phyloP scores from a whole-genome alignment of 139 green algal species.

The Microglena sp. region DNA sequence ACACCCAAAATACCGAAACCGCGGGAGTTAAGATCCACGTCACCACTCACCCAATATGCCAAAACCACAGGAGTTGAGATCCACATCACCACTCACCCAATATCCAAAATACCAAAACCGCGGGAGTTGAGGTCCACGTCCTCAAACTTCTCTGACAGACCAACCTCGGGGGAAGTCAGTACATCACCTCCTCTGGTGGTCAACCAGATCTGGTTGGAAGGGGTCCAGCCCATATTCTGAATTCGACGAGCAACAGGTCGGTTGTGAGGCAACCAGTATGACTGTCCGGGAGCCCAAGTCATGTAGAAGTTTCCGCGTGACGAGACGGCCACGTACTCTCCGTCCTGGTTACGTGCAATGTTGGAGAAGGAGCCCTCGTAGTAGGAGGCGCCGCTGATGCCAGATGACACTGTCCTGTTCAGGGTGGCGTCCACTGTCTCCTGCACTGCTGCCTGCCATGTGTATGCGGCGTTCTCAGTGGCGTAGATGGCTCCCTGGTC shows the following conservation, averaged over 20 bases:
- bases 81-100: slow-evolving; percentile 63
- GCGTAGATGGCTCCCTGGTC: slow-evolving; percentile 97
- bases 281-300: slow-evolving; percentile 89
- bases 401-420: slow-evolving; percentile 84
- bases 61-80: no score
- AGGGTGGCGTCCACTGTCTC: slow-evolving; percentile 98
- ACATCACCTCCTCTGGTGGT: slow-evolving; percentile 86
- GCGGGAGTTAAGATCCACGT: slow-evolving; percentile 74
- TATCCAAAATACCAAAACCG: slow-evolving; percentile 95
- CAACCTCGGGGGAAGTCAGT: slow-evolving; percentile 36
- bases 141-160: slow-evolving; percentile 61
- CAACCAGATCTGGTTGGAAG: slow-evolving; percentile 76
- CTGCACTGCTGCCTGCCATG: slow-evolving; percentile 93
- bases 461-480: slow-evolving; percentile 86
- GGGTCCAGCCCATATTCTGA: slow-evolving; percentile 86
- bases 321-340: slow-evolving; percentile 89
- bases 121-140: slow-evolving; percentile 70
- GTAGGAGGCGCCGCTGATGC: slow-evolving; percentile 92
- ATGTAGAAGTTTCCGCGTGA: slow-evolving; percentile 99
- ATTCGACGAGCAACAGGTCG: slow-evolving; percentile 74
- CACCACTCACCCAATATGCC: no score
- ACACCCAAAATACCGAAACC: slow-evolving; percentile 97
- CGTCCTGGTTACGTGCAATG: slow-evolving; percentile 59
- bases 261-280: slow-evolving; percentile 92
- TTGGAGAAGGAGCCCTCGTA: slow-evolving; percentile 96